Base-by-base conservation (phyloP, 345 rosid genomes). In the Gossypium thurberi region DNA sequence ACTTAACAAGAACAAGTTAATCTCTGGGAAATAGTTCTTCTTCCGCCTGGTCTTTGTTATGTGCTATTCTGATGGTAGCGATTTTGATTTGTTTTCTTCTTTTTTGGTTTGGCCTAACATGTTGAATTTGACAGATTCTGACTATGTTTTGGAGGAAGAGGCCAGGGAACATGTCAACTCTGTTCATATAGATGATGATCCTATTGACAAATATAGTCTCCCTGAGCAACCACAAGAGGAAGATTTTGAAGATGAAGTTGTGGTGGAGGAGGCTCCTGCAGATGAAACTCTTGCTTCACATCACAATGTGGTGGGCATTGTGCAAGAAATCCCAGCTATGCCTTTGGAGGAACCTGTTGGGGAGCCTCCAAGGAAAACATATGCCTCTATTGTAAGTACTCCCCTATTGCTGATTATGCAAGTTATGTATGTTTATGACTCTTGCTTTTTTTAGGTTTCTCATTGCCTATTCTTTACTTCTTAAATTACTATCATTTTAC, bases 91-190 rank as follows among this genome's bases (percentile, higher is more conserved):
- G 4, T 55, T 18, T 55, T 55, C 8, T 55, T 9, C 3, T 8
- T 55, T 55, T 55, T 55, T 18, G 25, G 8, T 71, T 43, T 75
- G 52, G 64, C 68, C 44, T 76, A 47, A 55, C 17, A 75, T 44
- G 60, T 15, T 78, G 71, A 65, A 13, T 80, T 77, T 78, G 47
- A 60, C 85, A 86, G 98, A 77, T 83, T 82, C 93, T 63, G 84
- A 94, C 81, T 89, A 86, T 73, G 87, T 43, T 70, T 78, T 92
- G 86, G 98, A 90, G 85, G 91, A 92, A 84, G 96, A 89, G 81
- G 92, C 93, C 3, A 85, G 87, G 57, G 97, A 88, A 46, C 89
- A 88, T 44, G 85, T 89, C 75, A 74, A 73, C 58, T 82, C 94
- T 3, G 85, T 85, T 50, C 87, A 86, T 78, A 82, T 90, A 70